phyloP scores from a whole-genome alignment of 179 eudicot genomes.

The Silene noctiflora region DNA sequence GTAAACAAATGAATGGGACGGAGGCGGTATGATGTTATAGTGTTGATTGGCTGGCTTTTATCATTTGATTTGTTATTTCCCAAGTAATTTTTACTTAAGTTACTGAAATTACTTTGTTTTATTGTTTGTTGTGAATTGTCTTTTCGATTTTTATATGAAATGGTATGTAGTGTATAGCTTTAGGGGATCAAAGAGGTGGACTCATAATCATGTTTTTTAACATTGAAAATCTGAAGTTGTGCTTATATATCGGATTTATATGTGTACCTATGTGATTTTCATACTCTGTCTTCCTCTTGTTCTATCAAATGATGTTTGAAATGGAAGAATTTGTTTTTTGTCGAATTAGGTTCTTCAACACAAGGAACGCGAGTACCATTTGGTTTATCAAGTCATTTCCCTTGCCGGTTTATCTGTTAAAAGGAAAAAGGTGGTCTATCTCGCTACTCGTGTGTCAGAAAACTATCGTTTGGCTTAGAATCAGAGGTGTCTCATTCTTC shows the following conservation, averaged over 20 bases:
- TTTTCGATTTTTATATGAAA: constrained; percentile 9
- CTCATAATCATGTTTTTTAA: too few species aligned
- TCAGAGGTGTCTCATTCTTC: neutral
- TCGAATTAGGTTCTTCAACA: constrained; percentile 14
- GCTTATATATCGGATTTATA: neutral
- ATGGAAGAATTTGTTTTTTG: constrained; percentile 8
- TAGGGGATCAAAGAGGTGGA: neutral
- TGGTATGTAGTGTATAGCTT: neutral
- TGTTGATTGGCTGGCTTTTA: neutral
- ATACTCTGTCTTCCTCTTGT: neutral
- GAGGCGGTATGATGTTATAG: neutral
- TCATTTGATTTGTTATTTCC: neutral
- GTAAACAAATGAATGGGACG: too few species aligned
- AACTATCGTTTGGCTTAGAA: neutral
- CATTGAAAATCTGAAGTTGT: neutral
- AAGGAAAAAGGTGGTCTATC: constrained; percentile 11
- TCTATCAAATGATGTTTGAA: constrained; percentile 1
- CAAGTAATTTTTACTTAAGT: too few species aligned
- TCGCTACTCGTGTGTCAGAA: constrained; percentile 9
- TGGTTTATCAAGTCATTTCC: neutral
- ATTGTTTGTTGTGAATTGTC: neutral
- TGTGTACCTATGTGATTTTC: neutral
- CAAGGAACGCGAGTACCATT: neutral
- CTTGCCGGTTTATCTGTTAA: neutral
- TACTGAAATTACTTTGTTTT: neutral